phyloP scores from a whole-genome alignment of 192 early-diverging fungal genomes.

The Coemansia sp. region DNA sequence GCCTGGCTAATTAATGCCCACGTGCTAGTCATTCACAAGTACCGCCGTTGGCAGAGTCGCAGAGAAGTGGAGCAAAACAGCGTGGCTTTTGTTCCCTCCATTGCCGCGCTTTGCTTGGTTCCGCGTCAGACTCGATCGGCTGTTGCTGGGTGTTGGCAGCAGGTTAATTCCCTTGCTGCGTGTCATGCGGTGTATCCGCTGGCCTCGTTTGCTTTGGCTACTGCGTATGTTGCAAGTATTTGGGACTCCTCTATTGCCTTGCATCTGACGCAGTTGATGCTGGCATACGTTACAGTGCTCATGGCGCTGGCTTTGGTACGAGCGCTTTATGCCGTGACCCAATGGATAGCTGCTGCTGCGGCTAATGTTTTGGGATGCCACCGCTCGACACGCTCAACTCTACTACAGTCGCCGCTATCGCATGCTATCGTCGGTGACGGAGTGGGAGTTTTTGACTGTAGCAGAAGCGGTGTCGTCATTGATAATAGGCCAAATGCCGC shows the following conservation, averaged over 20 bases:
- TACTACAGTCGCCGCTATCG: not conserved
- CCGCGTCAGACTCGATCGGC: not conserved
- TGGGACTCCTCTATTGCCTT: constrained; percentile 26
- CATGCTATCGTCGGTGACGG: not conserved
- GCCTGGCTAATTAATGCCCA: constrained; percentile 40
- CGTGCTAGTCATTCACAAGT: constrained; percentile 11
- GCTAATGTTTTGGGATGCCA: not conserved
- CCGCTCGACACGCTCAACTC: not conserved
- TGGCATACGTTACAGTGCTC: constrained; percentile 1
- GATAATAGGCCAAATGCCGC: not conserved
- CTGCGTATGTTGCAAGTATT: constrained; percentile 30
- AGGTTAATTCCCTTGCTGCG: not conserved
- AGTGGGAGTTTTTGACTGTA: not conserved
- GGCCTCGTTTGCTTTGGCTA: constrained; percentile 37
- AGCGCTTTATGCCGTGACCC: not conserved
- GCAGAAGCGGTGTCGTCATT: not conserved
- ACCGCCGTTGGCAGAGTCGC: not conserved
- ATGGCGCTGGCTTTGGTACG: not conserved
- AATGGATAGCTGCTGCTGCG: not conserved
- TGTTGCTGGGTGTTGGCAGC: not conserved
- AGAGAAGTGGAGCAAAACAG: not conserved
- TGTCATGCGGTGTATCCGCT: constrained; percentile 19
- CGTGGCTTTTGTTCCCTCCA: not conserved
- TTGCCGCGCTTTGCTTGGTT: not conserved
- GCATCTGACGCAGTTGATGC: constrained; percentile 13